Conservation (phyloP, 148 eudicot genomes). For the Chenopodium suecicum region DNA sequence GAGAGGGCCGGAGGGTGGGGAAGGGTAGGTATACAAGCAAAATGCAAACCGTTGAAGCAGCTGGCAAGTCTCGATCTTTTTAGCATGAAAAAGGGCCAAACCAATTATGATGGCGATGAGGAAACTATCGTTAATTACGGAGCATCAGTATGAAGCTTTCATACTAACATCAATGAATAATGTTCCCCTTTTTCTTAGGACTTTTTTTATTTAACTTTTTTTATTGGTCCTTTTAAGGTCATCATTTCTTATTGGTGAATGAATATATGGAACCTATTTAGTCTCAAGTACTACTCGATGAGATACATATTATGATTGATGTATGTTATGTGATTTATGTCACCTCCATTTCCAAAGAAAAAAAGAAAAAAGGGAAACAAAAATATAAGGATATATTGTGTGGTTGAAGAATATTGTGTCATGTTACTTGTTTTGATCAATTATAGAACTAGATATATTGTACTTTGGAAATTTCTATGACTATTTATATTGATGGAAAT, state of each 20-base stretch:
- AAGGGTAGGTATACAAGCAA: too few species aligned
- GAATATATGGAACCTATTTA: not conserved
- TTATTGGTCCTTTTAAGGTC: not conserved
- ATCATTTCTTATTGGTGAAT: not conserved
- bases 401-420: not conserved
- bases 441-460: not conserved
- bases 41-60: not conserved
- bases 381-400: not conserved
- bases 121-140: constrained; percentile 6
- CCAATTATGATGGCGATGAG: not conserved
- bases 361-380: too few species aligned
- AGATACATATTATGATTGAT: not conserved
- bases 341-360: not conserved
- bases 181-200: not conserved
- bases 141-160: constrained; percentile 8
- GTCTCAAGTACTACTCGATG: not conserved
- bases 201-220: not conserved
- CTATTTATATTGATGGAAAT: not conserved
- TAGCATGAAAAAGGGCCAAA: constrained; percentile 7
- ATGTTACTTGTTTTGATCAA: not conserved
- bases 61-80: constrained; percentile 4
- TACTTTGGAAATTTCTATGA: not conserved
- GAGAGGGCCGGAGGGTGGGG: too few species aligned
- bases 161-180: not conserved
- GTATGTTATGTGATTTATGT: not conserved